Evolutionary conservation across 1,139 yeast species (phyloP).

Genomic region (Suhomyces terraborum): DNA sequence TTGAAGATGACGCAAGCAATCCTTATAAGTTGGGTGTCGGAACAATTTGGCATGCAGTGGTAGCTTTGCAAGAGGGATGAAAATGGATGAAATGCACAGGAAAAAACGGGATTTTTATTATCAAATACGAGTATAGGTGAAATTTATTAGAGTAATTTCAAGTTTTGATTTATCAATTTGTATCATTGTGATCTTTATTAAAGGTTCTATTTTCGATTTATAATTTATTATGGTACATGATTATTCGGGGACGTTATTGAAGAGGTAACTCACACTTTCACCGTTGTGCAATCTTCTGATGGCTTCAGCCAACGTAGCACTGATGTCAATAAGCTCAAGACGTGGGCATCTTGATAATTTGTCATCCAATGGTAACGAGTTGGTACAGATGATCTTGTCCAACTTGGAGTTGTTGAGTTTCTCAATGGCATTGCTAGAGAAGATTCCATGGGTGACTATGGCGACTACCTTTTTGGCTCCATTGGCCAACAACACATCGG

Average conservation of each 20-base stretch:
- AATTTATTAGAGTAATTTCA: background rate
- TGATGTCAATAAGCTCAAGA: slow-evolving; percentile 68
- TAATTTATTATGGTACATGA: slow-evolving; percentile 1
- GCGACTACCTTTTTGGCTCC: slow-evolving; percentile 78
- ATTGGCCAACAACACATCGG: slow-evolving; percentile 58
- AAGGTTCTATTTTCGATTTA: background rate
- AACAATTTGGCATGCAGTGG: slow-evolving; percentile 51
- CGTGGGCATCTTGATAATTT: slow-evolving; percentile 51
- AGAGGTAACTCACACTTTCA: slow-evolving; percentile 89
- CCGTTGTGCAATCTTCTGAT: slow-evolving; percentile 86
- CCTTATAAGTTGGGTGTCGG: slow-evolving; percentile 54
- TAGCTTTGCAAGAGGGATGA: slow-evolving; percentile 43
- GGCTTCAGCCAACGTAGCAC: slow-evolving; percentile 77
- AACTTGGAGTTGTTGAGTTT: slow-evolving; percentile 60
- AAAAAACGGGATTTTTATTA: background rate
- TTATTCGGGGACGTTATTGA: slow-evolving; percentile 58
- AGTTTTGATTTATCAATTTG: background rate
- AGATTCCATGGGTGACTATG: slow-evolving; percentile 78
- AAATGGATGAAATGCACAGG: background rate
- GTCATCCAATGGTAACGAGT: slow-evolving; percentile 70
- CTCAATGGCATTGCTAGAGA: slow-evolving; percentile 69
- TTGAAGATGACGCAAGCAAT: slow-evolving; percentile 33
- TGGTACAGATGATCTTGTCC: slow-evolving; percentile 69
- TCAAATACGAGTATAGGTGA: background rate
- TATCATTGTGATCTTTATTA: slow-evolving; percentile 10